Evolutionary conservation across 257 asterid genomes (phyloP), one percentile per base, ranked within the genome.

Genomic region (Parsonsia alboflavescens): DNA sequence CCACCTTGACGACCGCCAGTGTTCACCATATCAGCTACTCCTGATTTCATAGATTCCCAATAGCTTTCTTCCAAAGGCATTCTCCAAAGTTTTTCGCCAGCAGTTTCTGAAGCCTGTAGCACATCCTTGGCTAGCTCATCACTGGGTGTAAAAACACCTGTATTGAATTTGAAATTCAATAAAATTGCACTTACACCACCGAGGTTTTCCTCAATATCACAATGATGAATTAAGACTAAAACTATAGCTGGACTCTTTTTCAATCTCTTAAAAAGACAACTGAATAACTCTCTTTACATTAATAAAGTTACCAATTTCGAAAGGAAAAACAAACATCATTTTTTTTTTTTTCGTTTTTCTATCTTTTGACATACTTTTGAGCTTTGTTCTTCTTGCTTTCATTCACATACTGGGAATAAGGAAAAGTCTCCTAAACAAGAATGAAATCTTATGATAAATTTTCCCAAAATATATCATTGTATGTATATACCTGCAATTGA

Each of bases 11-110:
- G 97, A 68, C 94, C 88, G 15, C 99, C 99, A 0, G 96, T 92
- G 71, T 95, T 95, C 39, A 88, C 98, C 99, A 95, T 92, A 82
- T 95, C 99, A 57, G 99, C 99, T 72, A 92, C 96, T 54, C 97
- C 92, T 0, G 99, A 94, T 77, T 89, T 94, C 99, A 94, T 94
- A 6, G 90, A 77, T 58, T 94, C 99, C 99, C 99, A 94, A 33
- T 94, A 94, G 75, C 91, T 89, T 53, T 94, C 99, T 86, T 94
- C 99, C 89, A 94, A 46, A 0, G 98, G 99, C 91, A 94, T 73
- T 80, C 99, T 90, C 97, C 99, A 94, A 36, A 94, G 88, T 64
- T 92, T 94, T 76, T 94, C 99, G 33, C 97, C 98, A 36, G 96
- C 86, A 9, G 68, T 66, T 88, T 90, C 98, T 19, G 98, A 85